A percentile compares a stretch with the other conserved stretches of the same genome.
These are phyloP conservation scores for Phaffia australis DNA, from an alignment of 768 basidiomycete species.

Conservation along the genomic window DNA sequence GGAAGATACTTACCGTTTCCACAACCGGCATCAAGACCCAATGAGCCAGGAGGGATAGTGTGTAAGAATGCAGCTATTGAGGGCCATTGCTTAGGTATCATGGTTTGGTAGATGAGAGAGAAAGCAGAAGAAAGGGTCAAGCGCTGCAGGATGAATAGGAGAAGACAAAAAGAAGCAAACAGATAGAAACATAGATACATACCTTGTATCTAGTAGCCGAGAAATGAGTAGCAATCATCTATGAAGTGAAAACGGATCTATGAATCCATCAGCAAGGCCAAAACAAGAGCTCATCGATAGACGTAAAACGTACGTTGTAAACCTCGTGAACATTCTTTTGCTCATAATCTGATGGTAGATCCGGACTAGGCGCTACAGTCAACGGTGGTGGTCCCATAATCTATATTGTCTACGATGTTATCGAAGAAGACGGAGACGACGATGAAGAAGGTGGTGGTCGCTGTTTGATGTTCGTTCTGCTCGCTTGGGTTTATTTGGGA, in stretches of 20 bases:
- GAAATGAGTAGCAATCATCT: conserved; percentile 68
- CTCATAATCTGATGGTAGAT: conserved; percentile 46
- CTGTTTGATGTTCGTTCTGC: no score
- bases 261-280: not conserved
- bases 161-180: not conserved
- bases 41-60: conserved; percentile 59
- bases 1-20: conserved; percentile 97
- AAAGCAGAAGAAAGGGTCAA: not conserved
- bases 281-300: not conserved
- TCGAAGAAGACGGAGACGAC: no score
- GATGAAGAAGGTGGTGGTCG: no score
- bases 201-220: conserved; percentile 84
- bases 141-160: not conserved
- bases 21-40: conserved; percentile 88
- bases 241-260: not conserved
- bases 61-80: conserved; percentile 65
- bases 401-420: no score
- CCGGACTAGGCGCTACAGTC: conserved; percentile 18
- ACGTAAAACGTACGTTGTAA: conserved; percentile 47
- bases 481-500: no score
- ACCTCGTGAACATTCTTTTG: conserved; percentile 64
- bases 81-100: conserved; percentile 64
- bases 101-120: conserved; percentile 16
- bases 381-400: conserved; percentile 13
- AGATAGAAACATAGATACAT: conserved; percentile 24